These are phyloP conservation scores for Ascochyta lentis DNA, from an alignment of 2,329 filamentous ascomycete species.

Conservation along the genomic window DNA sequence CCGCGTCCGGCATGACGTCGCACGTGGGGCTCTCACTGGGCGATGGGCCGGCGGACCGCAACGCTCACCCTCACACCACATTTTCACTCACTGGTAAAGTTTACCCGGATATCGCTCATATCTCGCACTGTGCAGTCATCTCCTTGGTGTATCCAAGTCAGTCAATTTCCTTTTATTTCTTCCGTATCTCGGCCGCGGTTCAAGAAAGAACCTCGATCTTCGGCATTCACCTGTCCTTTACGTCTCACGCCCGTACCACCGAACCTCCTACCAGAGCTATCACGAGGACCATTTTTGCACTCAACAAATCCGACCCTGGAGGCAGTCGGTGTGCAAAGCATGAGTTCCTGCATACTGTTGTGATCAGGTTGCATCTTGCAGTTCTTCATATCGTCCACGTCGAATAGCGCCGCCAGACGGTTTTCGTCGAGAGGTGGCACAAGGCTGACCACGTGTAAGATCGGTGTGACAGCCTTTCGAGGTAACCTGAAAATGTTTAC, in stretches of 20 bases:
- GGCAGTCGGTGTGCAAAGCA: slow-evolving; percentile 19
- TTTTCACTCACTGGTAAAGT: slow-evolving; percentile 11
- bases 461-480: background rate
- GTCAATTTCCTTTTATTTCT: background rate
- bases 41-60: slow-evolving; percentile 8
- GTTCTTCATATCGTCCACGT: background rate
- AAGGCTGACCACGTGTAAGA: slow-evolving; percentile 8
- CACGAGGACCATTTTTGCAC: slow-evolving; percentile 16
- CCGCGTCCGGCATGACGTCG: slow-evolving; percentile 30
- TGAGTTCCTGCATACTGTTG: slow-evolving; percentile 30
- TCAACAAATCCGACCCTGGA: background rate
- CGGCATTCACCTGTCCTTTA: background rate
- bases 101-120: slow-evolving; percentile 11
- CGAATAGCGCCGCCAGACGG: background rate
- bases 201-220: background rate
- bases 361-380: slow-evolving; percentile 18
- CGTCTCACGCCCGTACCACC: background rate
- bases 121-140: background rate
- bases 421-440: slow-evolving; percentile 15
- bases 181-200: background rate
- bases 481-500: too few relatives aligned
- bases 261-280: slow-evolving; percentile 2
- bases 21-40: slow-evolving; percentile 28
- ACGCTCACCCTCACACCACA: slow-evolving; percentile 15
- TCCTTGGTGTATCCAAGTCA: background rate